A percentile compares a stretch with the other conserved stretches of the same genome.
Evolutionary conservation across 73 alveolate species (phyloP).

Genomic region (Paramecium biaurelia): DNA sequence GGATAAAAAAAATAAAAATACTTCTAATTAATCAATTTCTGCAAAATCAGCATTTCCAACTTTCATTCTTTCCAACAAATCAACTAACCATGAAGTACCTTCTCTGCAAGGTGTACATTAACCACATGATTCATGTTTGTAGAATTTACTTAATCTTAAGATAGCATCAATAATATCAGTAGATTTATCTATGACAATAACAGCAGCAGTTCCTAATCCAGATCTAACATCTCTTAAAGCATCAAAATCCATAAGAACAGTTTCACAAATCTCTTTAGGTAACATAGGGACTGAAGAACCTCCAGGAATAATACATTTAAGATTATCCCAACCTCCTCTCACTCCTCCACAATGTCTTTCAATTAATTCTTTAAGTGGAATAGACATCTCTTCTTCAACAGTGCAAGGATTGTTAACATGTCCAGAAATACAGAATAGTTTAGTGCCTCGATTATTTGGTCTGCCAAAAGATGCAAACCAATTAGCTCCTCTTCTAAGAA

Average conservation of each 20-base stretch:
- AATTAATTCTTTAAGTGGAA: conserved; percentile 84
- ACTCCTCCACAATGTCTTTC: conserved; percentile 94
- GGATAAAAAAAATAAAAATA: neutral
- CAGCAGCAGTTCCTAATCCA: conserved; percentile 96
- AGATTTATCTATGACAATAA: conserved; percentile 88
- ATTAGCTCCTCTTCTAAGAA: conserved; percentile 86
- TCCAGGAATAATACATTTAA: conserved; percentile 86
- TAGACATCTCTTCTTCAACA: conserved; percentile 89
- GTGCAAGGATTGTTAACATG: conserved; percentile 91
- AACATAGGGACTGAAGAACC: conserved; percentile 91
- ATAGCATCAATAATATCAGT: conserved; percentile 89
- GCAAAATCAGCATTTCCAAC: conserved; percentile 92
- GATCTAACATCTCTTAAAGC: conserved; percentile 81
- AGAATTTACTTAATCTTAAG: conserved; percentile 83
- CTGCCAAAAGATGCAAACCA: conserved; percentile 90
- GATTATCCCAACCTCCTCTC: conserved; percentile 93
- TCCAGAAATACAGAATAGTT: conserved; percentile 85
- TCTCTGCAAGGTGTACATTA: conserved; percentile 95
- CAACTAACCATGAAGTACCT: conserved; percentile 92
- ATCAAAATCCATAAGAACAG: conserved; percentile 92
- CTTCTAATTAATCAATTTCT: conserved; percentile 87
- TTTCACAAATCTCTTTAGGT: conserved; percentile 79
- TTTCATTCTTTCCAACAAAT: conserved; percentile 79
- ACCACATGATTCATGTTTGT: conserved; percentile 92
- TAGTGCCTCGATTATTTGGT: conserved; percentile 84